phyloP scores from a whole-genome alignment of 208 protist species.

The Crithidia brevicula region DNA sequence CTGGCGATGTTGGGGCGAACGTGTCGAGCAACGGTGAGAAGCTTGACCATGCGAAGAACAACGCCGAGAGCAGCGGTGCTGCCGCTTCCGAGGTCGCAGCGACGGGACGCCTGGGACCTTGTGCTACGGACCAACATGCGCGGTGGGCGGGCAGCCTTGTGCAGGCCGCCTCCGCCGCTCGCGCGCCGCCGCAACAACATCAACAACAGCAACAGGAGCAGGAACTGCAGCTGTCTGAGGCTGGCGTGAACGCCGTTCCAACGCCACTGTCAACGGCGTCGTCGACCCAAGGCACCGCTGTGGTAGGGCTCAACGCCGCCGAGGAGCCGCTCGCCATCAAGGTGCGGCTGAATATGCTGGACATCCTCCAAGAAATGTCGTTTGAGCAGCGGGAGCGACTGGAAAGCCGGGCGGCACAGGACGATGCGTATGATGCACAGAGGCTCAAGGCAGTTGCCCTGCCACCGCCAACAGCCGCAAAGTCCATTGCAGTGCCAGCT shows the following conservation, averaged over 20 bases:
- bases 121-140: constrained; percentile 18
- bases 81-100: not conserved
- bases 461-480: not conserved
- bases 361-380: constrained; percentile 24
- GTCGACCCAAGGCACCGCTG: too few species aligned
- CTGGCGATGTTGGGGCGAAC: not conserved
- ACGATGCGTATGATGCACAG: constrained; percentile 16
- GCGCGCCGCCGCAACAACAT: not conserved
- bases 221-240: too few species aligned
- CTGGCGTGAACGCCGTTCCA: too few species aligned
- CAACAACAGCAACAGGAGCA: constrained; percentile 2
- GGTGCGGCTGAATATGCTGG: constrained; percentile 15
- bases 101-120: constrained; percentile 10
- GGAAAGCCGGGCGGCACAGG: constrained; percentile 16
- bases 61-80: not conserved
- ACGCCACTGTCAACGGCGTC: too few species aligned
- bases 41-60: not conserved
- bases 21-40: not conserved
- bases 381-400: constrained; percentile 22
- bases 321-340: constrained; percentile 18
- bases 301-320: not conserved
- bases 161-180: constrained; percentile 11
- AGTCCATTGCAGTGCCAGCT: too few species aligned
- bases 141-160: constrained; percentile 32
- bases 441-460: not conserved